Base-by-base conservation (phyloP, 495 filamentous ascomycete genomes). In the Patellaria atrata region DNA sequence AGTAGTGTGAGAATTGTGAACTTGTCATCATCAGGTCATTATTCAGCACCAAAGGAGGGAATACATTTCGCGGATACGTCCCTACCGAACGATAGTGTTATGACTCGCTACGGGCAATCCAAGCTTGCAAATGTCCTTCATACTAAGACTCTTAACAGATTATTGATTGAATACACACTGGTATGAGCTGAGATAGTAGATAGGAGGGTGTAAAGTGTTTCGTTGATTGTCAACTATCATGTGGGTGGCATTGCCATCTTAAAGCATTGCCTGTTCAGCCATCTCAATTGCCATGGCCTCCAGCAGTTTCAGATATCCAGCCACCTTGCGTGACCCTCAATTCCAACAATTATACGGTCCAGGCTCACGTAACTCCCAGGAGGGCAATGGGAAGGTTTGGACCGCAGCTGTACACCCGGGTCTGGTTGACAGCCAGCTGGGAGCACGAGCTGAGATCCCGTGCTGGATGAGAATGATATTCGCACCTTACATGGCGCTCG, bases 71-170 rank as follows among this genome's bases (percentile, higher is more conserved):
- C 40, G 2, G 51, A 57, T 30, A 37, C 38, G 6, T 43, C 28
- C 12, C 32, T 52, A 5, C 37, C 45, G 23, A 26, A 43, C 1
- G 12, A 28, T 48, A 37, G 53, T 4, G 21, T 40, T 15, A 56
- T 41, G 53, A 0, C 41, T 33, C 60, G 62, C 22, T 66, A 66
- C 43, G 57, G 59, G 7, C 57, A 64, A 41, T 56, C 51, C 54
- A 66, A 63, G 45, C 54, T 64, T 15, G 59, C 58, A 20, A 61
- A 61, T 27, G 47, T 63, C 22, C 25, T 66, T 22, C 56, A 62
- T 40, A 37, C 56, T 11, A 55, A 52, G 38, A 47, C 35, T 11
- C n/a, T n/a, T n/a, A n/a, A n/a, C n/a, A n/a, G n/a, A n/a, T n/a
- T n/a, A n/a, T n/a, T n/a, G n/a, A n/a, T n/a, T n/a, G n/a, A n/a